phyloP scores from a whole-genome alignment of 2,329 filamentous ascomycete species.

The Aspergillus latus region DNA sequence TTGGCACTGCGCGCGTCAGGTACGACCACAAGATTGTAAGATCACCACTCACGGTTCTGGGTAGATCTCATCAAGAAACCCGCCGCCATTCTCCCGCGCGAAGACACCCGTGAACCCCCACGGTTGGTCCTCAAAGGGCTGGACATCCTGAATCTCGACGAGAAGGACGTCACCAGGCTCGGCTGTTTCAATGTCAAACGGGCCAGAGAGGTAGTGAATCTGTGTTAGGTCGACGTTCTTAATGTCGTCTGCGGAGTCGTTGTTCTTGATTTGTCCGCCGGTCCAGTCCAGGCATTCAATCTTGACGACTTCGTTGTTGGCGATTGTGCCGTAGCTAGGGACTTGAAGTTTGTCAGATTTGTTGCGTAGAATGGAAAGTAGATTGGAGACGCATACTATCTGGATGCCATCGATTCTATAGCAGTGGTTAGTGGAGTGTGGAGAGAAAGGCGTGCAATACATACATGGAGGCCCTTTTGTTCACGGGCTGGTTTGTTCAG shows the following conservation, averaged over 20 bases:
- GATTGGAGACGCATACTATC: conserved; percentile 61
- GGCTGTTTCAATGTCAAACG: conserved; percentile 81
- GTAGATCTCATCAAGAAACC: conserved; percentile 84
- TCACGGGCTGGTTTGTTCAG: conserved; percentile 69
- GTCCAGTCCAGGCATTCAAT: conserved; percentile 88
- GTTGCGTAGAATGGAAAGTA: background rate
- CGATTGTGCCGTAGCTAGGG: conserved; percentile 69
- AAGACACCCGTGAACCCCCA: conserved; percentile 93
- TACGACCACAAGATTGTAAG: background rate
- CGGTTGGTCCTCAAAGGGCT: conserved; percentile 78
- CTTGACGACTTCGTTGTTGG: conserved; percentile 83
- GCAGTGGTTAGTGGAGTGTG: conserved; percentile 9
- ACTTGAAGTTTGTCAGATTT: conserved; percentile 51
- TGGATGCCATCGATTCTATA: conserved; percentile 87
- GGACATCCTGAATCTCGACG: conserved; percentile 90
- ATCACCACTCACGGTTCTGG: conserved; percentile 66
- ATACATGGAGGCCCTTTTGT: conserved; percentile 69
- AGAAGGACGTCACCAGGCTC: conserved; percentile 81
- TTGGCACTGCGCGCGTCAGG: conserved; percentile 50
- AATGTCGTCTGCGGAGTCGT: conserved; percentile 86
- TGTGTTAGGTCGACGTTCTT: conserved; percentile 79
- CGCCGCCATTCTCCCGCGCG: conserved; percentile 76
- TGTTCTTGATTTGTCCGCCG: conserved; percentile 78
- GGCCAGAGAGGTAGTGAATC: conserved; percentile 85
- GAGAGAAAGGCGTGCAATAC: conserved; percentile 28